Conservation (phyloP, 352 stramenopile species). For the Phytophthora europaea region DNA sequence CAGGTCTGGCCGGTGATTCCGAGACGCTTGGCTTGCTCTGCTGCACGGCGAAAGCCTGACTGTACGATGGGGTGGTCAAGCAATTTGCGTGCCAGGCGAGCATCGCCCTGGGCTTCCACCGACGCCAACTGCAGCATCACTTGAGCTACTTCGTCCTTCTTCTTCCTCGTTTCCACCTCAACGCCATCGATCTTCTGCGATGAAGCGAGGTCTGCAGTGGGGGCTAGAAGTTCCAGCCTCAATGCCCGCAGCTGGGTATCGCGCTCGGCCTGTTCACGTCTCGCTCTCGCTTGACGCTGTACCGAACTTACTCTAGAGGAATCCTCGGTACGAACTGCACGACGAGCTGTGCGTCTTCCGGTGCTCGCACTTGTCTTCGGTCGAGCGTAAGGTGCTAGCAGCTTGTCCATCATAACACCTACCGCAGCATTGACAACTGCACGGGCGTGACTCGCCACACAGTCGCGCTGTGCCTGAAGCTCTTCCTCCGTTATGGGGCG, state of each 20-base stretch:
- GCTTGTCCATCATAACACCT: slow-evolving; percentile 43
- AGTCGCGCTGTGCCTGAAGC: slow-evolving; percentile 44
- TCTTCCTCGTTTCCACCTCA: slow-evolving; percentile 21
- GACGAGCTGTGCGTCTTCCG: slow-evolving; percentile 13
- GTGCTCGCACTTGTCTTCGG: slow-evolving; percentile 16
- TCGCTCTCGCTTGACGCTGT: slow-evolving; percentile 33
- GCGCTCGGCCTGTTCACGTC: slow-evolving; percentile 47
- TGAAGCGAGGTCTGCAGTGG: slow-evolving; percentile 23
- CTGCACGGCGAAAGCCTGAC: slow-evolving; percentile 47
- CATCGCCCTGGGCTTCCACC: slow-evolving; percentile 64
- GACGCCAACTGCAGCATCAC: slow-evolving; percentile 56
- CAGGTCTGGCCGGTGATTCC: slow-evolving; percentile 45
- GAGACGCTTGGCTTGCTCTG: slow-evolving; percentile 57
- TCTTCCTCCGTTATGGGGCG: slow-evolving; percentile 55
- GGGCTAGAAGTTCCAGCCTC: slow-evolving; percentile 56
- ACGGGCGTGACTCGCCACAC: slow-evolving; percentile 33
- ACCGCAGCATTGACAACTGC: slow-evolving; percentile 50
- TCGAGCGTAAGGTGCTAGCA: slow-evolving; percentile 33
- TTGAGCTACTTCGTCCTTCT: slow-evolving; percentile 15
- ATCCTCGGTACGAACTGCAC: slow-evolving; percentile 2
- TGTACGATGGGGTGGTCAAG: slow-evolving; percentile 38
- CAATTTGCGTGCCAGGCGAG: slow-evolving; percentile 50
- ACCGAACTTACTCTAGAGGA: slow-evolving; percentile 5
- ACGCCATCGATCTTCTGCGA: neutral
- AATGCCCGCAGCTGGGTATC: slow-evolving; percentile 43